Conservation (phyloP, 257 asterid genomes). For the Ehretia macrophylla region DNA sequence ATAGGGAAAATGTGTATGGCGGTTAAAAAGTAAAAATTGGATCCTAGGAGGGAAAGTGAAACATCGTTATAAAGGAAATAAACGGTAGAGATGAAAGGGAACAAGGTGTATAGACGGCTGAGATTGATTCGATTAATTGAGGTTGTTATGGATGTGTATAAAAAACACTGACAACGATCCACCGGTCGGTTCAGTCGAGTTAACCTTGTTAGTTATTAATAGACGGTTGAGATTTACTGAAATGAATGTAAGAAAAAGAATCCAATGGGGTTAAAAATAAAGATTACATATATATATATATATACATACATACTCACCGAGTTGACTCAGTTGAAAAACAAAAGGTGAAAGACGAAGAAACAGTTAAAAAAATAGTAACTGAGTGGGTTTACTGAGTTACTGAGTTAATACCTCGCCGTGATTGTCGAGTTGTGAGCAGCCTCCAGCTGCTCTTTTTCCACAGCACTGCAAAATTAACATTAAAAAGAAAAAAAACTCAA, state of each 20-base stretch:
- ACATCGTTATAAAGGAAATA: conserved; percentile 8
- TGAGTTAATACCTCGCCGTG: conserved; percentile 48
- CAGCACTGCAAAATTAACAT: conserved; percentile 26
- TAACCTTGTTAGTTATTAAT: conserved; percentile 13
- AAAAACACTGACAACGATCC: conserved; percentile 23
- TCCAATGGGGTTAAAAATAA: neutral
- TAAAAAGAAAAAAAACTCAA: neutral
- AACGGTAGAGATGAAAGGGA: neutral
- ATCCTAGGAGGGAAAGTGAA: conserved; percentile 29
- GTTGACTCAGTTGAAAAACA: neutral
- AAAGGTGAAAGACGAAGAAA: too few species aligned
- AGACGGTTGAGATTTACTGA: conserved; percentile 28
- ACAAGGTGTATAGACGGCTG: conserved; percentile 35
- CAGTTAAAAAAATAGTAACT: too few species aligned
- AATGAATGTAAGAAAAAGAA: conserved; percentile 6
- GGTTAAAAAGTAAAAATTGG: conserved; percentile 10
- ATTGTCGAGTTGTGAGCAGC: conserved; percentile 69
- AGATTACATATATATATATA: too few species aligned
- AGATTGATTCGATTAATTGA: conserved; percentile 17
- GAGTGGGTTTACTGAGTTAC: too few species aligned
- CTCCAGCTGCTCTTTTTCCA: conserved; percentile 46
- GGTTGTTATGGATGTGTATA: conserved; percentile 8
- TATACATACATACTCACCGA: neutral
- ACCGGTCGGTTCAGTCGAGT: conserved; percentile 18
- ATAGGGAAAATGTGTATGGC: conserved; percentile 16